A percentile compares a stretch with the other conserved stretches of the same genome.
phyloP scores from a whole-genome alignment of 169 alveolate genomes.

The Cryptosporidium muris region DNA sequence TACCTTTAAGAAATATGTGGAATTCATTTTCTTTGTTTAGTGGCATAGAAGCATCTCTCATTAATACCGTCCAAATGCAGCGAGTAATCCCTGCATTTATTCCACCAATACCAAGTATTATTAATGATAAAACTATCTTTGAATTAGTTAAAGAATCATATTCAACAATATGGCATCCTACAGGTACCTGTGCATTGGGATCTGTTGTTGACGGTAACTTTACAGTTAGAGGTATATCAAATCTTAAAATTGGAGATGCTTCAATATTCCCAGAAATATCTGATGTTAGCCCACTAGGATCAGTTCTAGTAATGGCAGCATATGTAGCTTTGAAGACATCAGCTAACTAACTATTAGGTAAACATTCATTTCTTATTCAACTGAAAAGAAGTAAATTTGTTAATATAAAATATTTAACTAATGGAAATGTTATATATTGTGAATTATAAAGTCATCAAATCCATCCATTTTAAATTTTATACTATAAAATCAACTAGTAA shows the following conservation, averaged over 20 bases:
- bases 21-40: constrained; percentile 54
- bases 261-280: constrained; percentile 59
- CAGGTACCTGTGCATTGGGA: constrained; percentile 69
- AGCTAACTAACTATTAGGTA: not conserved
- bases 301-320: constrained; percentile 50
- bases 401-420: not conserved
- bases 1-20: constrained; percentile 64
- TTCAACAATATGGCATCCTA: constrained; percentile 71
- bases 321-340: constrained; percentile 52
- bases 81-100: constrained; percentile 52
- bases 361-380: not conserved
- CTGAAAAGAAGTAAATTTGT: no score
- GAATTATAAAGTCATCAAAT: not conserved
- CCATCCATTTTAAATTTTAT: no score
- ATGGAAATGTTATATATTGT: not conserved
- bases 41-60: constrained; percentile 24
- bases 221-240: constrained; percentile 51
- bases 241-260: constrained; percentile 65
- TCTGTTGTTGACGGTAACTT: constrained; percentile 54
- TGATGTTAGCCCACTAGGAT: constrained; percentile 70
- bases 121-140: constrained; percentile 58
- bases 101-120: constrained; percentile 57
- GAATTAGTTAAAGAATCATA: constrained; percentile 60
- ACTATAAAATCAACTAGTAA: no score
- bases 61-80: constrained; percentile 15